Percentiles rank a stretch among this genome's conserved stretches.
Conservation (phyloP, 371 early-diverging fungal genomes). For the Haplosporangium sp. region DNA sequence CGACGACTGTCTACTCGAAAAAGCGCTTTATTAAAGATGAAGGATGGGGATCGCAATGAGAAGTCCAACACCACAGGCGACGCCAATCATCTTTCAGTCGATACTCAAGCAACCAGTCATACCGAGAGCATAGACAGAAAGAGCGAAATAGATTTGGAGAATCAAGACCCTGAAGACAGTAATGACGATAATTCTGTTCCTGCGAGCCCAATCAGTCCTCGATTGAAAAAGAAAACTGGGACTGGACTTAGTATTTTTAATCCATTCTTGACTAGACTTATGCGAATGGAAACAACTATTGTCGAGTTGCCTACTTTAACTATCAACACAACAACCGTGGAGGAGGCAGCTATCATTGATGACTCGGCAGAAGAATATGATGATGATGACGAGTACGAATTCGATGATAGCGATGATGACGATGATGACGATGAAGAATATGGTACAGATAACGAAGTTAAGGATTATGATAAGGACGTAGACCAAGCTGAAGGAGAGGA, state of each 20-base stretch:
- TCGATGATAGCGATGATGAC: slow-evolving; percentile 8
- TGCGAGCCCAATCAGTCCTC: slow-evolving; percentile 28
- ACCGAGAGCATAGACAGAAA: slow-evolving; percentile 4
- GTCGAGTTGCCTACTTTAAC: slow-evolving; percentile 47
- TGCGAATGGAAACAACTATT: slow-evolving; percentile 36
- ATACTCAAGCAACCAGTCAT: slow-evolving; percentile 10
- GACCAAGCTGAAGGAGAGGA: neutral
- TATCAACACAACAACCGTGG: slow-evolving; percentile 43
- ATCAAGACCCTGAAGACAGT: neutral
- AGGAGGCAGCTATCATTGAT: slow-evolving; percentile 21
- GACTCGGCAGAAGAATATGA: slow-evolving; percentile 28
- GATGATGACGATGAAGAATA: slow-evolving; percentile 7
- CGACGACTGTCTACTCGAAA: slow-evolving; percentile 16
- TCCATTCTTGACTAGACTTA: slow-evolving; percentile 32
- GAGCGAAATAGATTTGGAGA: neutral
- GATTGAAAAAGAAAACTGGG: slow-evolving; percentile 29
- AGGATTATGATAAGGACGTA: neutral
- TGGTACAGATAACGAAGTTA: neutral
- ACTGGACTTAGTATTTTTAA: slow-evolving; percentile 43
- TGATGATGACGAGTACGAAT: slow-evolving; percentile 21
- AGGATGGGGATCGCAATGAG: slow-evolving; percentile 1
- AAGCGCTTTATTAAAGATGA: neutral
- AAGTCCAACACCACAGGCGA: slow-evolving; percentile 6
- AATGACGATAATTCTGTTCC: slow-evolving; percentile 8
- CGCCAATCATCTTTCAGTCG: slow-evolving; percentile 7